Evolutionary conservation across 805 yeast genomes (phyloP), one percentile per base, ranked within the genome.

Genomic region (Cyberlindnera sargentensis): DNA sequence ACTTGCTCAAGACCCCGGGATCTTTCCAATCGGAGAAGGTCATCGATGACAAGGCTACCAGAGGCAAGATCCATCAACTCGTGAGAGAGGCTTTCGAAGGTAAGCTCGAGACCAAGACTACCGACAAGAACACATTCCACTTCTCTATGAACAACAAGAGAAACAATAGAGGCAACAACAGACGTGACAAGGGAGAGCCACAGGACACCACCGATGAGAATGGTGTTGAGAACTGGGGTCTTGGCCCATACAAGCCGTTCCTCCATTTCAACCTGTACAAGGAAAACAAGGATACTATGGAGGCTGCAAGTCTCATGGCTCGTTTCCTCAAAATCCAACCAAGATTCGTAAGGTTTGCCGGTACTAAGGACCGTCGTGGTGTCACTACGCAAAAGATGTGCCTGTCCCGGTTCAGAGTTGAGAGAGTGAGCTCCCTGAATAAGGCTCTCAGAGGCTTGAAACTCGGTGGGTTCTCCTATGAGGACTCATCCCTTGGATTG

Each of bases 271-370:
- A 84, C 9, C 67, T 93, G 27, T 89, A 86, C 68, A 93, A 93
- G 62, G 97, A 93, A 60, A 93, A 93, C 66, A 85, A 90, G 60
- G 99, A 93, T 53, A 90, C 99, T 1, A 87, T 93, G 96, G 97
- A 93, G 65, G 93, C 87, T 10, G 93, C 93, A 1, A 74, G 80
- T 20, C 64, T 84, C 27, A 66, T 93, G 39, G 70, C 90, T 39
- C 83, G 83, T 58, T 75, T 86, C 47, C 68, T 93, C 50, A 76
- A 88, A 48, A 66, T 84, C 23, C 91, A 90, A n/a, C 69, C 82
- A 5, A 83, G 81, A 49, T 60, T 70, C 34, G 72, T 93, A 31
- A 73, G 86, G 41, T 88, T 81, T 62, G 95, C 97, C 0, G 99
- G 99, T 24, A 95, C 99, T 3, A 93, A 93, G 57, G 99, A 93